phyloP scores from a whole-genome alignment of 768 basidiomycete genomes.

The Leccinellum albellum region DNA sequence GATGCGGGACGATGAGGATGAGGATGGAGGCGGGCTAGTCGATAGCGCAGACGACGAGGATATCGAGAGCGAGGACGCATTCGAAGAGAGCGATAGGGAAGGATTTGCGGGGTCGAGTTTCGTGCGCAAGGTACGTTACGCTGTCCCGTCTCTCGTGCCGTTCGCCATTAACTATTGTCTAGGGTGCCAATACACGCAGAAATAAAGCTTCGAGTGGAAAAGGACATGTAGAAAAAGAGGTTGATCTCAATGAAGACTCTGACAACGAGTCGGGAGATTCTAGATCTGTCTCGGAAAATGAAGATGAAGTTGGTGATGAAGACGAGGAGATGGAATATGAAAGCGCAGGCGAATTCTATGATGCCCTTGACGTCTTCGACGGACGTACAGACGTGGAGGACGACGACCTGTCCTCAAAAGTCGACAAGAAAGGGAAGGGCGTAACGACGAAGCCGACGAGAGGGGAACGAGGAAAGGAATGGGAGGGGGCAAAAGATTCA shows the following conservation, averaged over 20 bases:
- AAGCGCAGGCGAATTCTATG: slow-evolving; percentile 55
- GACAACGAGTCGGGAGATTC: slow-evolving; percentile 31
- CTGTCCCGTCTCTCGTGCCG: background rate
- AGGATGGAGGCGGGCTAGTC: slow-evolving; percentile 38
- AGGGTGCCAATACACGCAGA: slow-evolving; percentile 21
- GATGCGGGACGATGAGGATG: slow-evolving; percentile 50
- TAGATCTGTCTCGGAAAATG: slow-evolving; percentile 14
- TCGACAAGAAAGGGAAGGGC: slow-evolving; percentile 1
- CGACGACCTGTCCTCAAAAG: slow-evolving; percentile 9
- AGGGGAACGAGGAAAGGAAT: slow-evolving; percentile 37
- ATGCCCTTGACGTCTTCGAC: slow-evolving; percentile 63
- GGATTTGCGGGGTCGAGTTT: slow-evolving; percentile 61
- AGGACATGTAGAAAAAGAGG: slow-evolving; percentile 42
- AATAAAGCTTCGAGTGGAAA: slow-evolving; percentile 24
- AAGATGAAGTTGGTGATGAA: slow-evolving; percentile 33
- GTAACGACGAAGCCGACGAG: slow-evolving; percentile 52
- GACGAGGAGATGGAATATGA: slow-evolving; percentile 46
- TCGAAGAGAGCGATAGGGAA: slow-evolving; percentile 81
- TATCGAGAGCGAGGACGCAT: slow-evolving; percentile 79
- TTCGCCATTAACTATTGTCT: background rate
- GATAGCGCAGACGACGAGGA: slow-evolving; percentile 79
- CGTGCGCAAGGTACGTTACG: slow-evolving; percentile 15
- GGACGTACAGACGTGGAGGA: slow-evolving; percentile 46
- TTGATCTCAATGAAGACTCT: slow-evolving; percentile 62
- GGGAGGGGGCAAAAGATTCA: slow-evolving; percentile 10